Evolutionary conservation across 306 rosid species (phyloP).

Genomic region (apple (Malus domestica)): DNA sequence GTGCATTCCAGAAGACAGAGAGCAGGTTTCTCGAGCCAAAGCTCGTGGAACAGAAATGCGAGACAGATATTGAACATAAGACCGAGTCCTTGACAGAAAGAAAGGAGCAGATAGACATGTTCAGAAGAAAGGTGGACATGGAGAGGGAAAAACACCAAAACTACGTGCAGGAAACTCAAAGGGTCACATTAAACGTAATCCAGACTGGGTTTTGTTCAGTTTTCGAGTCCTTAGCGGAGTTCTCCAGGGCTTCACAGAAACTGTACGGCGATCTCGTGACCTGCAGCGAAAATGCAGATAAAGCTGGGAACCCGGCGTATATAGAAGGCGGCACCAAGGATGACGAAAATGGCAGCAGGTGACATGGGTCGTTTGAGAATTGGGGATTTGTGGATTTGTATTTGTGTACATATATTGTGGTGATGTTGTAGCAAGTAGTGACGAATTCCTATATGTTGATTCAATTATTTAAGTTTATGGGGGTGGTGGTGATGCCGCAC

Average conservation of each 20-base stretch:
- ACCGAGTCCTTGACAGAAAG: conserved; percentile 49
- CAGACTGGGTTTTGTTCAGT: conserved; percentile 72
- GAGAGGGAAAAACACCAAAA: conserved; percentile 77
- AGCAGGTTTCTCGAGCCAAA: conserved; percentile 52
- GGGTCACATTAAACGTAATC: conserved; percentile 64
- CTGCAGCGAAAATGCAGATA: conserved; percentile 44
- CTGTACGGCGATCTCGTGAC: conserved; percentile 64
- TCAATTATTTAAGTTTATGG: conserved; percentile 1
- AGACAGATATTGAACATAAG: conserved; percentile 27
- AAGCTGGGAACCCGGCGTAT: conserved; percentile 34
- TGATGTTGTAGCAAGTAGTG: conserved; percentile 5
- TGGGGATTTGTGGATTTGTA: conserved; percentile 9
- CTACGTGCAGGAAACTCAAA: conserved; percentile 66
- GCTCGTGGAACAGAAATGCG: conserved; percentile 32
- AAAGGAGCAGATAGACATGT: conserved; percentile 57
- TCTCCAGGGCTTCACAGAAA: conserved; percentile 65
- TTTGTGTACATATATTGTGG: conserved; percentile 48
- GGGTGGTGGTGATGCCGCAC: background rate
- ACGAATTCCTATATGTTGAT: conserved; percentile 21
- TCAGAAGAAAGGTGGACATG: conserved; percentile 47
- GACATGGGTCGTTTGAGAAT: conserved; percentile 13
- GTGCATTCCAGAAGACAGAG: conserved; percentile 45
- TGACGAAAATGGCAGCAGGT: conserved; percentile 34
- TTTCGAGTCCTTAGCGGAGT: conserved; percentile 67
- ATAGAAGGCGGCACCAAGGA: conserved; percentile 37